phyloP scores from a whole-genome alignment of 176 grass and related monocot species.

The Carex cristatella region DNA sequence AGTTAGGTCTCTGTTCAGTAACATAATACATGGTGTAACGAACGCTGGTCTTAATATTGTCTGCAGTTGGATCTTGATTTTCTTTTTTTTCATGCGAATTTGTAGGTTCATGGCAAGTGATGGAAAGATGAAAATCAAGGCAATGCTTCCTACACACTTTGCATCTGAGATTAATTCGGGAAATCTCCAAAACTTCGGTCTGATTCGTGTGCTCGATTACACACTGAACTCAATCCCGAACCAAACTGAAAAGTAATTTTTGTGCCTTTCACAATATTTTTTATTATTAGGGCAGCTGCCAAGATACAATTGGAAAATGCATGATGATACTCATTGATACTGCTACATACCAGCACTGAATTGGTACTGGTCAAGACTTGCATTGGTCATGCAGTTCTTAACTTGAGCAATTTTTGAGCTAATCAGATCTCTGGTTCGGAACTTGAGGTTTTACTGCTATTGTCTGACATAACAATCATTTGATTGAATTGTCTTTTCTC shows the following conservation, averaged over 20 bases:
- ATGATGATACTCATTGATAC: background rate
- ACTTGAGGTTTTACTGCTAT: background rate
- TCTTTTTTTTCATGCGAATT: background rate
- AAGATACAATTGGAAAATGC: background rate
- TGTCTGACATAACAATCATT: background rate
- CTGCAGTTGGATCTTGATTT: background rate
- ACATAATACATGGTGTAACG: background rate
- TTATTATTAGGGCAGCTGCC: no score
- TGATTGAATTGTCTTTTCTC: background rate
- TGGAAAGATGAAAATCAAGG: constrained; percentile 69
- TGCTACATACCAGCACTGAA: background rate
- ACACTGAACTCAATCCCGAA: constrained; percentile 53
- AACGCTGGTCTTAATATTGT: background rate
- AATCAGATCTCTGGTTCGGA: background rate
- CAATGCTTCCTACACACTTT: constrained; percentile 67
- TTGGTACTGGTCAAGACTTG: background rate
- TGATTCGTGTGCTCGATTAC: constrained; percentile 76
- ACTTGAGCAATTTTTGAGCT: background rate
- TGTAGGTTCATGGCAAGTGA: constrained; percentile 85
- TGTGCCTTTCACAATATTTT: background rate
- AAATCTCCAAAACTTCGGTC: constrained; percentile 68
- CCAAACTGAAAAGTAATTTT: constrained; percentile 43
- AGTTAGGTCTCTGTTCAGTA: background rate
- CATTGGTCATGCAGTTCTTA: background rate
- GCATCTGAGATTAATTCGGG: constrained; percentile 58